phyloP scores from a whole-genome alignment of 495 filamentous ascomycete genomes.

The Neurospora pannonica region DNA sequence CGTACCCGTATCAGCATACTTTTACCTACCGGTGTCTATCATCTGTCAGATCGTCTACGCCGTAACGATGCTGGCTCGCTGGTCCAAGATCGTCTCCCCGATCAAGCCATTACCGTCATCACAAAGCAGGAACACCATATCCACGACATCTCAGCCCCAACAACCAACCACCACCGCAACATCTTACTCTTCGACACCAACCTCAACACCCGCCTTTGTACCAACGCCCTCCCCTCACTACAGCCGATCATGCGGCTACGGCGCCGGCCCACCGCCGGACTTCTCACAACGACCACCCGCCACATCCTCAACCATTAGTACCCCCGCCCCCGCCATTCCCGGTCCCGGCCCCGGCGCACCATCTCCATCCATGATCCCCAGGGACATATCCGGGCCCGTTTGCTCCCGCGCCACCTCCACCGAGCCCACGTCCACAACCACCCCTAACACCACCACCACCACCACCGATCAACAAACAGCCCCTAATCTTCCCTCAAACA shows the following conservation, averaged over 20 bases:
- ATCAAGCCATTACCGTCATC: background rate
- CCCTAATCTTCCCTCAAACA: background rate
- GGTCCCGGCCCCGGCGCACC: background rate
- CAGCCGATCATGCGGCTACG: background rate
- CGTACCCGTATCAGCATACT: conserved; percentile 28
- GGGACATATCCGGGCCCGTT: background rate
- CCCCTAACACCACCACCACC: background rate
- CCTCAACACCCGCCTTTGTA: background rate
- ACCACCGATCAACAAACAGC: background rate
- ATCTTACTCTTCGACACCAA: background rate
- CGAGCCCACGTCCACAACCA: background rate
- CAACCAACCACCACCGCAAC: background rate
- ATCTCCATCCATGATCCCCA: background rate
- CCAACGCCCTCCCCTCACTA: background rate
- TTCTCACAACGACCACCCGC: background rate
- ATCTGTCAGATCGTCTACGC: conserved; percentile 32
- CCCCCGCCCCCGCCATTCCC: background rate
- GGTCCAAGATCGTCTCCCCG: background rate
- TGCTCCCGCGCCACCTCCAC: background rate
- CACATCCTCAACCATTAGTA: background rate
- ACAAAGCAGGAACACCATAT: background rate
- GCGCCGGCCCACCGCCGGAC: background rate
- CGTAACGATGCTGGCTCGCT: conserved; percentile 23
- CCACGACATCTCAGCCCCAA: background rate
- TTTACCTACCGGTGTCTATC: conserved; percentile 25